These are phyloP conservation scores for Magnusiomyces tetraspermus DNA, from an alignment of 1,139 yeast genomes.

Conservation along the genomic window DNA sequence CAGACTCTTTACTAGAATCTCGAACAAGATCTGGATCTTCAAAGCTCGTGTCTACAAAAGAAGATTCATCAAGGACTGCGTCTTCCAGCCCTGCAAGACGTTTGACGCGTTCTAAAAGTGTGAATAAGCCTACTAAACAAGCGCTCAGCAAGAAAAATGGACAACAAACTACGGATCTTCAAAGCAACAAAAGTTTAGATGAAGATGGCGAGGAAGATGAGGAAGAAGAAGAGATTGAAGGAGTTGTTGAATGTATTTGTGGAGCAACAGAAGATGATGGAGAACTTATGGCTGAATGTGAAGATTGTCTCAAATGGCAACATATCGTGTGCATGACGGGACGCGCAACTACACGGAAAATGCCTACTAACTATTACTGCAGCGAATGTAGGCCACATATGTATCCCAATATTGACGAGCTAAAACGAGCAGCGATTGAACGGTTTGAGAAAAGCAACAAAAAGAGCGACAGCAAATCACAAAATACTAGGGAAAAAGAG, in stretches of 20 bases:
- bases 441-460: not conserved
- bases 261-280: conserved; percentile 51
- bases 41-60: conserved; percentile 12
- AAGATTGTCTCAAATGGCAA: conserved; percentile 73
- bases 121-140: conserved; percentile 10
- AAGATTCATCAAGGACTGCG: not conserved
- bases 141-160: not conserved
- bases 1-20: conserved; percentile 13
- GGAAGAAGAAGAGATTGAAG: conserved; percentile 13
- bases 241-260: conserved; percentile 49
- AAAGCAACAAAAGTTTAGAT: not conserved
- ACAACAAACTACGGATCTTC: not conserved
- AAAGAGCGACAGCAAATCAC: not conserved
- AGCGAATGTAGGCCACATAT: conserved; percentile 40
- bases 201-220: conserved; percentile 8
- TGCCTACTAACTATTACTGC: conserved; percentile 45
- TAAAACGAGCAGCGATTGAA: not conserved
- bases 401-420: conserved; percentile 27
- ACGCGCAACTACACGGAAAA: conserved; percentile 32
- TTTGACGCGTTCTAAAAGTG: not conserved
- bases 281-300: conserved; percentile 73
- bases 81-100: not conserved
- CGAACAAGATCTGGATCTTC: not conserved
- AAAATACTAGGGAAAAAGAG: not conserved
- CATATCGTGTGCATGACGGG: conserved; percentile 67